These are phyloP conservation scores for Davidsoniella eucalypti DNA, from an alignment of 2,329 filamentous ascomycete species.

Conservation along the genomic window DNA sequence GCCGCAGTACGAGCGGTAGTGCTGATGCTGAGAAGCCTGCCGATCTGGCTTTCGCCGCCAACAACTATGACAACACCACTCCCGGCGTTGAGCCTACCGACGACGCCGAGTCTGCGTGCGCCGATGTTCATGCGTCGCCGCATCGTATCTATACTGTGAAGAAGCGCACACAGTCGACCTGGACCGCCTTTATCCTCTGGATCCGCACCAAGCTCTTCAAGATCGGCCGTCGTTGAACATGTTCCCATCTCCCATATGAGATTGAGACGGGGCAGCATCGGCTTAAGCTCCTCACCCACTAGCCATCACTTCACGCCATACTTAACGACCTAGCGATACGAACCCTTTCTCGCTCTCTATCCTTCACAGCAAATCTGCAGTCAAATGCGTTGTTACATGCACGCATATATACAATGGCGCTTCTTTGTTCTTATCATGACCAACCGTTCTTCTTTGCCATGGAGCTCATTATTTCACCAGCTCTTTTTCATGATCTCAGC, in stretches of 20 bases:
- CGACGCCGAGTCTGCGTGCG: constrained; percentile 23
- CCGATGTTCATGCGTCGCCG: constrained; percentile 24
- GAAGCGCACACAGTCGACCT: constrained; percentile 43
- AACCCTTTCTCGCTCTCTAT: too few species aligned
- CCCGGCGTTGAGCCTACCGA: constrained; percentile 18
- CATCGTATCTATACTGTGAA: constrained; percentile 33
- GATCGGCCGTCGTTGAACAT: constrained; percentile 22
- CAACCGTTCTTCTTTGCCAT: background rate
- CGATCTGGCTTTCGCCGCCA: constrained; percentile 24
- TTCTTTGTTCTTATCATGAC: background rate
- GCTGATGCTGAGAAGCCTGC: constrained; percentile 24
- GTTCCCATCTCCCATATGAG: too few species aligned
- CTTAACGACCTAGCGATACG: background rate
- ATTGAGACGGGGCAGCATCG: too few species aligned
- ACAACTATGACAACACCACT: constrained; percentile 29
- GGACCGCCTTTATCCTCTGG: constrained; percentile 49
- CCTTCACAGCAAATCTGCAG: background rate
- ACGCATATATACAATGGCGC: background rate
- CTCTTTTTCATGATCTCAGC: background rate
- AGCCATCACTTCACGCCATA: too few species aligned
- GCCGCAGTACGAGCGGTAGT: constrained; percentile 17
- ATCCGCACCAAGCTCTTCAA: constrained; percentile 35
- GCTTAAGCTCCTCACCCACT: background rate
- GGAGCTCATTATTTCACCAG: background rate
- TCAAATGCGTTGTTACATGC: background rate